Evolutionary conservation across 2,329 filamentous ascomycete species (phyloP).

Genomic region (Penicillium sp.): DNA sequence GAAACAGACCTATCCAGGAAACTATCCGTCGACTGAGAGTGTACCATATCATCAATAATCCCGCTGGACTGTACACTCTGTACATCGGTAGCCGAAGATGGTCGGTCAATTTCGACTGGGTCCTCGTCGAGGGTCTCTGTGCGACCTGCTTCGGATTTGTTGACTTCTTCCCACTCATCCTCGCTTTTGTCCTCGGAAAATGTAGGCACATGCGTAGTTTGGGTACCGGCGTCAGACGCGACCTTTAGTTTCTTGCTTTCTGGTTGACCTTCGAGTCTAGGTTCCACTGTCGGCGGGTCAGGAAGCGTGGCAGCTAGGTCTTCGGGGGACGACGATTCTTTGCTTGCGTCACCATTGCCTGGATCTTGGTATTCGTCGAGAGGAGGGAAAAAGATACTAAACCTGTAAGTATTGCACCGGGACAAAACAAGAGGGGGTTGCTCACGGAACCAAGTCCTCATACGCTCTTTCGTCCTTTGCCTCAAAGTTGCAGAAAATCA

Average conservation of each 20-base stretch:
- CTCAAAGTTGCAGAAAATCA: constrained; percentile 86
- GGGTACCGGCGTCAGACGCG: constrained; percentile 5
- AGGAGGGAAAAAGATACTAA: constrained; percentile 56
- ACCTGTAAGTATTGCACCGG: constrained; percentile 9
- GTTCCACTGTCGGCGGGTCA: constrained; percentile 54
- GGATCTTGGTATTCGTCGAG: constrained; percentile 36
- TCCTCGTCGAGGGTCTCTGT: constrained; percentile 39
- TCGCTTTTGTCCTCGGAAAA: constrained; percentile 36
- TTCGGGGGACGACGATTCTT: constrained; percentile 25
- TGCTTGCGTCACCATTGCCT: constrained; percentile 12
- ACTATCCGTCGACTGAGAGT: constrained; percentile 27
- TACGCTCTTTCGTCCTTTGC: constrained; percentile 79
- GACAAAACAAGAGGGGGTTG: constrained; percentile 27
- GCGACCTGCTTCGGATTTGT: constrained; percentile 32
- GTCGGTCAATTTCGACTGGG: constrained; percentile 37
- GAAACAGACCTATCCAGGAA: constrained; percentile 29
- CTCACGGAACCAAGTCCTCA: constrained; percentile 73
- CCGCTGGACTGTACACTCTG: constrained; percentile 43
- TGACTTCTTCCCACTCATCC: constrained; percentile 48
- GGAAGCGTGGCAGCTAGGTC: constrained; percentile 52
- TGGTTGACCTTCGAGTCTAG: constrained; percentile 48
- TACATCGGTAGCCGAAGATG: constrained; percentile 37
- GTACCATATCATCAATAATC: constrained; percentile 34
- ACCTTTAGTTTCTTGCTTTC: constrained; percentile 54
- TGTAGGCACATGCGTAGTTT: constrained; percentile 13